Evolutionary conservation across 345 rosid genomes (phyloP), one percentile per base, ranked within the genome.

Genomic region (Sisymbrium altissimum): DNA sequence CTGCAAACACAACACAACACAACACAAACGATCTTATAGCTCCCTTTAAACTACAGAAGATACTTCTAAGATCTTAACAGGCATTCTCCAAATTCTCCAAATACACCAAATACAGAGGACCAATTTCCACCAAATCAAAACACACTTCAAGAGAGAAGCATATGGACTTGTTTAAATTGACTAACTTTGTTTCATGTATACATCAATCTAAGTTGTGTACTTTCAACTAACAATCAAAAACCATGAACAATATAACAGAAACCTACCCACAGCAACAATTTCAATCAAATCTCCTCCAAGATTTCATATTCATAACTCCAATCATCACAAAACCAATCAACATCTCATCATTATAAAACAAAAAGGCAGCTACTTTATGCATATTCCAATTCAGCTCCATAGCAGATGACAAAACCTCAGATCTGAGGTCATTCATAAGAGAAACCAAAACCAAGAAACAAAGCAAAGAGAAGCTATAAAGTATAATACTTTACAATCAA

Each of bases 1-100:
- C 85, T 81, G 66, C 63, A 27, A n/a, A 49, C 13, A 23, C 1
- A 27, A 75, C 6, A 59, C 45, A 49, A 61, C 4, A 23, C n/a
- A n/a, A n/a, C n/a, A 0, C 0, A 52, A 64, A 43, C 17, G 4
- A 59, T 52, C 40, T 2, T 7, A 3, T 3, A 0, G 41, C 41
- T 38, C 41, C 2, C 41, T 2, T 9, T 10, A 7, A 10, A 38
- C 12, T 9, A 3, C 41, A 32, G 7, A 3, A 27, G 29, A 3
- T 27, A 27, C 29, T 27, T 23, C 2, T 23, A 23, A 30, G 33
- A 30, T 30, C 33, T 4, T 5, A 30, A 30, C 1, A 30, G 6
- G 8, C 35, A 7, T 32, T 6, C 0, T 32, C 35, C 35, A 32
- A 32, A 32, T 6, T n/a, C n/a, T n/a, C n/a, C n/a, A n/a, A n/a